Conservation (phyloP, 2,329 filamentous ascomycete genomes). For the Dothideomycetes sp. region DNA sequence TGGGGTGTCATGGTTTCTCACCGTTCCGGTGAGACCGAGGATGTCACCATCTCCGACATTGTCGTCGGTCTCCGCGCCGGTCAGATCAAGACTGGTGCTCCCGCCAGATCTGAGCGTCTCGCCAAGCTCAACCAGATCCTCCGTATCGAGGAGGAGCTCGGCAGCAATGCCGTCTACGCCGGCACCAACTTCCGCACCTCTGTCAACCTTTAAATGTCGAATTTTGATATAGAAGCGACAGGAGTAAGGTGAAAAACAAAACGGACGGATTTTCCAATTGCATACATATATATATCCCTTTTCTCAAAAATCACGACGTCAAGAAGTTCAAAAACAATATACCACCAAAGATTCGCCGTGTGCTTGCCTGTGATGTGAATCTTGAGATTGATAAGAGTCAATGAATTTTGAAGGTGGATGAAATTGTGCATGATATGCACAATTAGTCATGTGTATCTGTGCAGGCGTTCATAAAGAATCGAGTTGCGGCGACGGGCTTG, state of each 20-base stretch:
- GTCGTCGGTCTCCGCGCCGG: slow-evolving; percentile 92
- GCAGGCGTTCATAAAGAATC: background rate
- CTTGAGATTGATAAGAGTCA: background rate
- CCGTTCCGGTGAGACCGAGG: slow-evolving; percentile 97
- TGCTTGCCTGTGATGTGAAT: background rate
- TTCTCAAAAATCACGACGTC: slow-evolving; percentile 11
- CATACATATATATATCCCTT: slow-evolving; percentile 10
- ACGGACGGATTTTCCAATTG: slow-evolving; percentile 4
- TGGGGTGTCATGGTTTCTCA: slow-evolving; percentile 99
- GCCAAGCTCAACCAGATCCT: slow-evolving; percentile 99
- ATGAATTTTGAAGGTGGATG: background rate
- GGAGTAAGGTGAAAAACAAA: too few species aligned
- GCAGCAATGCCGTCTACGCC: slow-evolving; percentile 76
- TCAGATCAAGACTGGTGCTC: slow-evolving; percentile 98
- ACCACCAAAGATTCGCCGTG: background rate
- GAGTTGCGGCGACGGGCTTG: background rate
- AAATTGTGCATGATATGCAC: background rate
- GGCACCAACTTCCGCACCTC: slow-evolving; percentile 85
- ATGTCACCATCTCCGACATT: slow-evolving; percentile 98
- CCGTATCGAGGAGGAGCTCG: slow-evolving; percentile 98
- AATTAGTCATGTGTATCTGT: background rate
- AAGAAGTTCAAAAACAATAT: slow-evolving; percentile 4
- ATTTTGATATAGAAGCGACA: slow-evolving; percentile 14
- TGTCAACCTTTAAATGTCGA: slow-evolving; percentile 83
- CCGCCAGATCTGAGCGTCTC: slow-evolving; percentile 91